A percentile compares a stretch with the other conserved stretches of the same genome.
Conservation (phyloP, 495 filamentous ascomycete species). For the Penicillium coffeae region DNA sequence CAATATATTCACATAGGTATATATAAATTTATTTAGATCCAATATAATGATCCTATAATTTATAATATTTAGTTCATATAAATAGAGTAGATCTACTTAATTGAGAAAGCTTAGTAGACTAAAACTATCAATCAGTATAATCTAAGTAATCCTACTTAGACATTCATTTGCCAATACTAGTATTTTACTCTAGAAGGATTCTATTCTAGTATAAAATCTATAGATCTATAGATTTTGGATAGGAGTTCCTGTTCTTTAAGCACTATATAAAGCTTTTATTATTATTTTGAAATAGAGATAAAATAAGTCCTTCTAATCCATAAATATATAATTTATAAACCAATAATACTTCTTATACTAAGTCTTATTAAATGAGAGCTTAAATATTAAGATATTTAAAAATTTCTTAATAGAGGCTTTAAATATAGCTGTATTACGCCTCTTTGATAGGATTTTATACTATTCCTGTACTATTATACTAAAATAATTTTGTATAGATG, state of each 20-base stretch:
- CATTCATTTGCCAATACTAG: not conserved
- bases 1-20: not conserved
- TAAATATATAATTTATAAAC: not conserved
- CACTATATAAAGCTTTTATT: not conserved
- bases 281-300: not conserved
- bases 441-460: not conserved
- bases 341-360: not conserved
- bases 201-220: not conserved
- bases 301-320: not conserved
- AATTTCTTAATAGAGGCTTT: not conserved
- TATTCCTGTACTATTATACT: not conserved
- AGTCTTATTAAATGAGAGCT: not conserved
- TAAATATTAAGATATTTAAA: not conserved
- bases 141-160: not conserved
- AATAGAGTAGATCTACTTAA: not conserved
- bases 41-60: not conserved
- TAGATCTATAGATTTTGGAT: not conserved
- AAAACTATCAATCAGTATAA: not conserved
- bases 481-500: not conserved
- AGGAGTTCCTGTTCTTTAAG: not conserved
- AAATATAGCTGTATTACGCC: not conserved
- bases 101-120: not conserved
- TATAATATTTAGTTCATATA: not conserved
- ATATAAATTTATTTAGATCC: not conserved
- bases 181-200: not conserved